Conservation (phyloP, 768 basidiomycete genomes). For the Obba rivulosa region DNA sequence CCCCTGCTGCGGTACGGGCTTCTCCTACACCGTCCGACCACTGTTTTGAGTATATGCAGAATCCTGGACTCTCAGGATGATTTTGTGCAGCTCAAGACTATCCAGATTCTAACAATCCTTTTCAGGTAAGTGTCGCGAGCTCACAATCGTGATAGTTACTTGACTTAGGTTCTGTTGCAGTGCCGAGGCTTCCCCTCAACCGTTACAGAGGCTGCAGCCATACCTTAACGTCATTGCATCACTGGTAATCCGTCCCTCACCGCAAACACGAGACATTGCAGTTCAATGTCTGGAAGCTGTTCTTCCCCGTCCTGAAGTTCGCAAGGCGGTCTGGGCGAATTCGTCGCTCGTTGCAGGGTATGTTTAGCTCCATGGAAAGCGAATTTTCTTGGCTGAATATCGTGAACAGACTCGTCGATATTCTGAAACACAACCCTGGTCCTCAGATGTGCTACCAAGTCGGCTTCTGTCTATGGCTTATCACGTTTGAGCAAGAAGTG, state of each 20-base stretch:
- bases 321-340: conserved; percentile 76
- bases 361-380: conserved; percentile 5
- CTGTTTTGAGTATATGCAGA: conserved; percentile 31
- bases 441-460: conserved; percentile 97
- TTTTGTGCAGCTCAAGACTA: conserved; percentile 88
- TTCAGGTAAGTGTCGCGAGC: conserved; percentile 52
- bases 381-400: not conserved
- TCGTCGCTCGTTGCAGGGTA: conserved; percentile 67
- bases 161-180: conserved; percentile 10
- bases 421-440: conserved; percentile 71
- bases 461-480: conserved; percentile 87
- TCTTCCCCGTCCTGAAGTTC: conserved; percentile 73
- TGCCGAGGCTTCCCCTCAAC: conserved; percentile 22
- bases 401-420: conserved; percentile 64
- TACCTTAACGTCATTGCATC: conserved; percentile 25
- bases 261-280: conserved; percentile 79
- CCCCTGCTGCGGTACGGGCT: conserved; percentile 68
- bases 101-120: conserved; percentile 83
- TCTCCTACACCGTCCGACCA: not conserved
- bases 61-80: conserved; percentile 85
- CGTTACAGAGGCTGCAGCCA: conserved; percentile 27
- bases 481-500: conserved; percentile 85
- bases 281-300: conserved; percentile 89
- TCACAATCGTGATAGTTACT: not conserved
- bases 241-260: conserved; percentile 33